These are phyloP conservation scores for Serpula lacrymans DNA, from an alignment of 768 basidiomycete genomes.

Conservation along the genomic window DNA sequence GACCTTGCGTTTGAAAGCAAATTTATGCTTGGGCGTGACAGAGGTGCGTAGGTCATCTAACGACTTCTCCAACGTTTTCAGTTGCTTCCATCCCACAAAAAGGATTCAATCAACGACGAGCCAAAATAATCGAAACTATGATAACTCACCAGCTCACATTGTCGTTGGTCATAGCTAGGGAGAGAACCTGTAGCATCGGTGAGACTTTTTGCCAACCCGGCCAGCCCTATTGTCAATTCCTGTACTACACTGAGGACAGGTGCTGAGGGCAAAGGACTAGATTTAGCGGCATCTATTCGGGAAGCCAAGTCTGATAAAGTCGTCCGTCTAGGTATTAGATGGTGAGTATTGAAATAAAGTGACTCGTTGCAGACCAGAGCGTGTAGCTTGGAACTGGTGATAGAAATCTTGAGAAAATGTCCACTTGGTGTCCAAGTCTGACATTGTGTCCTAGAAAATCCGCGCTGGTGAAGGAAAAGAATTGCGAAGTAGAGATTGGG, in stretches of 20 bases:
- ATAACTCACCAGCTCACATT: slow-evolving; percentile 58
- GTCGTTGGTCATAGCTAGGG: slow-evolving; percentile 72
- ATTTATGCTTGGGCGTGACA: slow-evolving; percentile 53
- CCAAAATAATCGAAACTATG: neutral
- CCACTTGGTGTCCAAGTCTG: slow-evolving; percentile 24
- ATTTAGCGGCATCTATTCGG: slow-evolving; percentile 41
- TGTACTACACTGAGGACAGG: slow-evolving; percentile 37
- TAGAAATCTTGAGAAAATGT: slow-evolving; percentile 27
- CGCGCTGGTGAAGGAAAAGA: too few relatives aligned
- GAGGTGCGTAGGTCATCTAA: slow-evolving; percentile 49
- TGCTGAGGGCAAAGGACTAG: slow-evolving; percentile 14
- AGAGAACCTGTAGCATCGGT: slow-evolving; percentile 62
- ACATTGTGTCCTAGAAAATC: too few relatives aligned
- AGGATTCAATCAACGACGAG: neutral
- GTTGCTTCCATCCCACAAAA: slow-evolving; percentile 45
- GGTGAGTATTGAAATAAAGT: neutral
- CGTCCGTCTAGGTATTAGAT: slow-evolving; percentile 16
- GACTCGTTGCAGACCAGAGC: slow-evolving; percentile 19
- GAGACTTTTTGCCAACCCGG: slow-evolving; percentile 59
- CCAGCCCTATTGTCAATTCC: slow-evolving; percentile 45
- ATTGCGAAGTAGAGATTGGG: too few relatives aligned
- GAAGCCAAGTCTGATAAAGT: slow-evolving; percentile 46
- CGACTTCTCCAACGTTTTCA: slow-evolving; percentile 56
- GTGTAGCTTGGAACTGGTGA: slow-evolving; percentile 17
- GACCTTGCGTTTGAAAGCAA: slow-evolving; percentile 58